These are phyloP conservation scores for Colletotrichum sidae DNA, from an alignment of 2,329 filamentous ascomycete genomes.

Conservation along the genomic window DNA sequence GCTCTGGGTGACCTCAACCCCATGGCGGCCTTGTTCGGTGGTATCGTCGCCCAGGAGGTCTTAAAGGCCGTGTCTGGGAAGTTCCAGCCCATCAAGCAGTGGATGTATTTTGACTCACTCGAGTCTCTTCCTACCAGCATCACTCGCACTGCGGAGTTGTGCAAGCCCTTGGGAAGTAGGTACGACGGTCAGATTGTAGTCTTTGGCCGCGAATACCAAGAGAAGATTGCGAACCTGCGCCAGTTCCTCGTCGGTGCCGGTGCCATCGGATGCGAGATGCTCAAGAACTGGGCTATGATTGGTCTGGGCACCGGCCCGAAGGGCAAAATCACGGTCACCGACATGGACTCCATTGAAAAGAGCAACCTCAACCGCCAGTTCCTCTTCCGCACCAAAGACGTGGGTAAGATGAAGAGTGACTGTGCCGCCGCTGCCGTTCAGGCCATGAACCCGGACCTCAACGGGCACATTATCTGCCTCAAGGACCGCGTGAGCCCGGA, in stretches of 20 bases:
- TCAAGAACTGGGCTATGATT: slow-evolving; percentile 99
- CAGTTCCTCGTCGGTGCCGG: slow-evolving; percentile 96
- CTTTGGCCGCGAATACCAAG: slow-evolving; percentile 92
- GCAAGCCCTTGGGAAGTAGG: slow-evolving; percentile 84
- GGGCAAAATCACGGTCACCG: slow-evolving; percentile 91
- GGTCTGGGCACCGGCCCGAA: slow-evolving; percentile 89
- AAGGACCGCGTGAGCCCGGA: slow-evolving; percentile 92
- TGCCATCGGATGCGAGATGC: slow-evolving; percentile 98
- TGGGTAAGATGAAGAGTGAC: slow-evolving; percentile 96
- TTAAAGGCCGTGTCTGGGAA: slow-evolving; percentile 98
- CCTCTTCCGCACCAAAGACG: slow-evolving; percentile 91
- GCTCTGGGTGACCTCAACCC: slow-evolving; percentile 90
- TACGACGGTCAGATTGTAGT: slow-evolving; percentile 99
- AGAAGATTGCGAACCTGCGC: slow-evolving; percentile 89
- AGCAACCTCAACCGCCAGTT: slow-evolving; percentile 99
- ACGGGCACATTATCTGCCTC: slow-evolving; percentile 85
- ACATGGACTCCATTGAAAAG: slow-evolving; percentile 99
- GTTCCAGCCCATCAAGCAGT: slow-evolving; percentile 95
- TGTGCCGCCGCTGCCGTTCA: slow-evolving; percentile 90
- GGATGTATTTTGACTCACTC: slow-evolving; percentile 97
- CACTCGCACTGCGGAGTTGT: slow-evolving; percentile 84
- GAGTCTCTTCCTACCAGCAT: slow-evolving; percentile 87
- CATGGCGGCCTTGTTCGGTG: slow-evolving; percentile 95
- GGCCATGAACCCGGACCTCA: slow-evolving; percentile 93
- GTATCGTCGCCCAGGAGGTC: slow-evolving; percentile 92